Evolutionary conservation across 1,284 basidiomycete species (phyloP).

Genomic region (Polyporus tsugae): DNA sequence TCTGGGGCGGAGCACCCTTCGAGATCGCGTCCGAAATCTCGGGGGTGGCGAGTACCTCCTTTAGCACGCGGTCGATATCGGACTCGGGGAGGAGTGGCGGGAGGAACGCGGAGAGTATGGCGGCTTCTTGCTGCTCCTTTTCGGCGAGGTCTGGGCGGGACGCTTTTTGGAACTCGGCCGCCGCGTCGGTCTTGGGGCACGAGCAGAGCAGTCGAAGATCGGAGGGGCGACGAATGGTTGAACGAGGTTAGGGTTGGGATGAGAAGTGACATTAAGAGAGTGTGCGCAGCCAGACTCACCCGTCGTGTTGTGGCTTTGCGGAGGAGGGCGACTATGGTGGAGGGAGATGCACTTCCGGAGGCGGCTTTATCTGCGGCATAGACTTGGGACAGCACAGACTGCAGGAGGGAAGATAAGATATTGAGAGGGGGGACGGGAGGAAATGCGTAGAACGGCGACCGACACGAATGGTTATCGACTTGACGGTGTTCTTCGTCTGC

Average conservation of each 20-base stretch:
- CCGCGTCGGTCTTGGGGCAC: slow-evolving; percentile 61
- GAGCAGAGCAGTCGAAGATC: background rate
- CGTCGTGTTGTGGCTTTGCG: slow-evolving; percentile 66
- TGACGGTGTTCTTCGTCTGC: slow-evolving; percentile 60
- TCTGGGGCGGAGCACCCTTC: slow-evolving; percentile 39
- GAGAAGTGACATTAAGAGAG: background rate
- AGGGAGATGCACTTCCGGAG: slow-evolving; percentile 48
- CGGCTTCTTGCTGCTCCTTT: slow-evolving; percentile 65
- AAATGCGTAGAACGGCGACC: slow-evolving; percentile 33
- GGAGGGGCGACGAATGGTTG: background rate
- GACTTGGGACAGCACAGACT: slow-evolving; percentile 76
- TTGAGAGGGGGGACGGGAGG: background rate
- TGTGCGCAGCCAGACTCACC: slow-evolving; percentile 48
- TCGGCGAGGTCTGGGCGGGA: slow-evolving; percentile 69
- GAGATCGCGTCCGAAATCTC: slow-evolving; percentile 35
- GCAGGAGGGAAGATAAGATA: background rate
- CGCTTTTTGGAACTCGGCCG: slow-evolving; percentile 61
- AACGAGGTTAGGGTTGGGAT: background rate
- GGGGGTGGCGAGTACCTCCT: slow-evolving; percentile 47
- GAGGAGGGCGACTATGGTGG: slow-evolving; percentile 58
- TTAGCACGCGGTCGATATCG: slow-evolving; percentile 61
- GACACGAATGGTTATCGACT: slow-evolving; percentile 70
- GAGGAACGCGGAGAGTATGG: slow-evolving; percentile 61
- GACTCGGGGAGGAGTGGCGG: slow-evolving; percentile 64
- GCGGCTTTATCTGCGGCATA: slow-evolving; percentile 70